phyloP scores from a whole-genome alignment of 2,329 filamentous ascomycete genomes.

The Aspergillus neotritici region DNA sequence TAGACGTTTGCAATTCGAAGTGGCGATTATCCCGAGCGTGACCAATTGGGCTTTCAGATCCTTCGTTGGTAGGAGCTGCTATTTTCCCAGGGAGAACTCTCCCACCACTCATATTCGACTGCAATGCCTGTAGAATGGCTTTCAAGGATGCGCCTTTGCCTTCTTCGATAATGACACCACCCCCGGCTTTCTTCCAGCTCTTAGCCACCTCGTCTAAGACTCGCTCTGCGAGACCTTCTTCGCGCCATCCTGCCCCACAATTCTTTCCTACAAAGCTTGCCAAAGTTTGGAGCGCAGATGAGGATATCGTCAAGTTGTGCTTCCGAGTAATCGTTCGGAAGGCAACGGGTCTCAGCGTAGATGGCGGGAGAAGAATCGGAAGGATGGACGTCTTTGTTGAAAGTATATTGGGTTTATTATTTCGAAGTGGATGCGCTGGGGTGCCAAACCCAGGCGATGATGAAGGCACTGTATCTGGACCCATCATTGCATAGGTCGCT shows the following conservation, averaged over 20 bases:
- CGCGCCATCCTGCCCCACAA: constrained; percentile 93
- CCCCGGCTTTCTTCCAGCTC: constrained; percentile 84
- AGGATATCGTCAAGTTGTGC: constrained; percentile 86
- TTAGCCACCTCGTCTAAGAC: constrained; percentile 88
- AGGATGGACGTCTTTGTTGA: constrained; percentile 62
- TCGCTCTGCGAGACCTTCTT: constrained; percentile 86
- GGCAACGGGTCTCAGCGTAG: constrained; percentile 80
- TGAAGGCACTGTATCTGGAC: constrained; percentile 64
- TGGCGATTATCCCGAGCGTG: constrained; percentile 46
- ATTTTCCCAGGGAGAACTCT: constrained; percentile 48
- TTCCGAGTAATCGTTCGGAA: constrained; percentile 98
- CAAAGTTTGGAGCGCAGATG: constrained; percentile 75
- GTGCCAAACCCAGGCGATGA: constrained; percentile 89
- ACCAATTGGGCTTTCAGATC: constrained; percentile 31
- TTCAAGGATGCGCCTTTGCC: constrained; percentile 61
- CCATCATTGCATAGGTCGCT: constrained; percentile 14
- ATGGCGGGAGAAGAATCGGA: constrained; percentile 81
- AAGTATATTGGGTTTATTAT: constrained; percentile 38
- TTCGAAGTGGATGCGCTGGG: constrained; percentile 66
- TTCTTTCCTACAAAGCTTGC: constrained; percentile 87
- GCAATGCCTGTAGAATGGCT: constrained; percentile 74
- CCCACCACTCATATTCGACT: constrained; percentile 85
- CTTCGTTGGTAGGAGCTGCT: constrained; percentile 15
- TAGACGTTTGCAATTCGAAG: constrained; percentile 32
- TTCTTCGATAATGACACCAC: constrained; percentile 87